Evolutionary conservation across 148 eudicot genomes (phyloP), one percentile per base, ranked within the genome.

Genomic region (Rhododendron simsii): DNA sequence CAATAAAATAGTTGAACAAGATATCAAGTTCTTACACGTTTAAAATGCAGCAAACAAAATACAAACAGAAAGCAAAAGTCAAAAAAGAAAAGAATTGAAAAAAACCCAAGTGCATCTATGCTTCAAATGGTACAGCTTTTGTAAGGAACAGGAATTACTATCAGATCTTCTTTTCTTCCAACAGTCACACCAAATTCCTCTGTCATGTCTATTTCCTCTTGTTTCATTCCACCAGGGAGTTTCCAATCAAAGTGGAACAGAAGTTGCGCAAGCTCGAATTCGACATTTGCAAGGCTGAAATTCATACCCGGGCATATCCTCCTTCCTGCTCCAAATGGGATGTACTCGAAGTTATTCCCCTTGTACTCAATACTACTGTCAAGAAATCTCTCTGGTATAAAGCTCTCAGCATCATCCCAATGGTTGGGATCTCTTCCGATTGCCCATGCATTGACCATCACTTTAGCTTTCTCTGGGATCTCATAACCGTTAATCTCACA

Each of bases 301-400:
- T 86, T 35, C 13, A 90, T 85, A 7, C 89, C 90, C 0, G 90
- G 89, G 16, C 92, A 90, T 45, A 87, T 85, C 85, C 89, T 87
- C 86, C 92, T 83, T 50, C 90, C 90, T 4, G 90, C 86, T 48
- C 91, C 91, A 84, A 90, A 90, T 41, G 91, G 89, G 14, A 89
- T 44, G 44, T 81, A 82, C 18, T 84, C 87, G 9, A 88, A 90
- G n/a, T 90, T 65, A 33, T 50, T 67, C 76, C 90, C 90, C 48
- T 81, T 87, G 73, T 37, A 86, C 63, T 90, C 92, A 16, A 87
- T 14, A 12, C 71, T 59, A 51, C 82, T 61, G 5, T 83, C 85
- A n/a, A 77, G 41, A 28, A 88, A 90, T 53, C 92, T 90, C 69
- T 90, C 89, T 11, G 92, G 92, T 71, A 83, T 14, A 51, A 90